phyloP scores from a whole-genome alignment of 2,329 filamentous ascomycete species.

The Aaosphaeria pasadenensis region DNA sequence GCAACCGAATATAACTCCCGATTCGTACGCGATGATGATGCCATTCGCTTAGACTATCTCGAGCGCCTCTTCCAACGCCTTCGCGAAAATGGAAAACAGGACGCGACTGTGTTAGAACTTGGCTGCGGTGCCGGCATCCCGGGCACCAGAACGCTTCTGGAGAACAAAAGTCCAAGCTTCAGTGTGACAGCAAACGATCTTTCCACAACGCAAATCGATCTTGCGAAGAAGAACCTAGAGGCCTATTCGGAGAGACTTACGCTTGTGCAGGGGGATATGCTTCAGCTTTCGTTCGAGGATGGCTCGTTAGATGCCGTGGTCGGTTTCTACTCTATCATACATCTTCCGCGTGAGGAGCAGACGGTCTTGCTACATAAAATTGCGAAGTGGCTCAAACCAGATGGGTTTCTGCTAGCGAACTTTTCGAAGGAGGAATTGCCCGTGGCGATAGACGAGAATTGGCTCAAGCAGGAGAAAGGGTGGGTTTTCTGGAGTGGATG shows the following conservation, averaged over 20 bases:
- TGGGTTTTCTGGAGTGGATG: slow-evolving; percentile 43
- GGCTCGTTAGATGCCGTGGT: slow-evolving; percentile 48
- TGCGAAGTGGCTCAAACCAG: slow-evolving; percentile 49
- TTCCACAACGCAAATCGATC: slow-evolving; percentile 37
- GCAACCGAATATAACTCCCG: slow-evolving; percentile 18
- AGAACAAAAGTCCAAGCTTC: slow-evolving; percentile 12
- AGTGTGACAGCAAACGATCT: slow-evolving; percentile 44
- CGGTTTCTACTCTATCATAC: slow-evolving; percentile 55
- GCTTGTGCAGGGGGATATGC: slow-evolving; percentile 43
- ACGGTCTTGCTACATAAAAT: slow-evolving; percentile 45
- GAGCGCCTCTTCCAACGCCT: slow-evolving; percentile 14
- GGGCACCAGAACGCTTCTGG: slow-evolving; percentile 20
- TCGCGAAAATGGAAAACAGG: not conserved
- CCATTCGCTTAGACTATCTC: slow-evolving; percentile 19
- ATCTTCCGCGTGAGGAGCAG: slow-evolving; percentile 54
- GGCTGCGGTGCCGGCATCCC: slow-evolving; percentile 31
- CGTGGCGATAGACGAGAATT: slow-evolving; percentile 14
- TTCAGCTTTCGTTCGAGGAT: slow-evolving; percentile 31
- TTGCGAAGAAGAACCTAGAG: slow-evolving; percentile 24
- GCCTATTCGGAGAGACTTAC: slow-evolving; percentile 8
- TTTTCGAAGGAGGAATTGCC: slow-evolving; percentile 37
- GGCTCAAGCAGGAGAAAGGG: slow-evolving; percentile 32
- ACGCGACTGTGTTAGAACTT: slow-evolving; percentile 17
- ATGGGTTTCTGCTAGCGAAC: slow-evolving; percentile 43
- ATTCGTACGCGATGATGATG: slow-evolving; percentile 16